A percentile compares a stretch with the other conserved stretches of the same genome.
Conservation (phyloP, 495 filamentous ascomycete genomes). For the Daldinia grandis region DNA sequence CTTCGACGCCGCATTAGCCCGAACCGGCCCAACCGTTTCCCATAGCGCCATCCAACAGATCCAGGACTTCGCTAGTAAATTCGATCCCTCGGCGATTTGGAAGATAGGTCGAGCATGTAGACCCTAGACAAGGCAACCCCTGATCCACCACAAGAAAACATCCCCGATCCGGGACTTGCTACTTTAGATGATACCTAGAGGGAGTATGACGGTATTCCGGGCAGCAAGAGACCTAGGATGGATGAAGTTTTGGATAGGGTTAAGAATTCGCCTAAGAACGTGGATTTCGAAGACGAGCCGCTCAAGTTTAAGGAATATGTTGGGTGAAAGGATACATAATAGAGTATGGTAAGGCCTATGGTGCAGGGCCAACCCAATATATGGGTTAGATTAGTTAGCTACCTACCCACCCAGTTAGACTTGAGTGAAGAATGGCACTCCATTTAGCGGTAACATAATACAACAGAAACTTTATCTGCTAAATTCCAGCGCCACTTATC, state of each 20-base stretch:
- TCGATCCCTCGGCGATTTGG: not conserved
- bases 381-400: not conserved
- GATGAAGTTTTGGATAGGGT: not conserved
- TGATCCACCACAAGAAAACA: not conserved
- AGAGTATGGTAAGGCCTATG: too few species aligned
- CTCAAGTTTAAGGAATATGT: not conserved
- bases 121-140: not conserved
- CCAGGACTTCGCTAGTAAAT: not conserved
- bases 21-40: not conserved
- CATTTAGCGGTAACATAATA: too few species aligned
- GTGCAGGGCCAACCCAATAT: not conserved
- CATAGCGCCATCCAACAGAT: not conserved
- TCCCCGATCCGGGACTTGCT: not conserved
- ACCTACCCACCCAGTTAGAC: too few species aligned
- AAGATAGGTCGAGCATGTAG: not conserved
- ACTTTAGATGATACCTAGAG: not conserved
- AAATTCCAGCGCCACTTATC: too few species aligned
- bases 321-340: not conserved
- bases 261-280: not conserved
- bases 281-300: not conserved
- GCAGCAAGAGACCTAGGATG: not conserved
- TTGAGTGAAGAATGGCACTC: too few species aligned
- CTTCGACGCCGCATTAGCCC: not conserved
- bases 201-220: not conserved
- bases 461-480: too few species aligned